phyloP scores from a whole-genome alignment of 2,329 filamentous ascomycete species.

The Rutstroemia sp. region DNA sequence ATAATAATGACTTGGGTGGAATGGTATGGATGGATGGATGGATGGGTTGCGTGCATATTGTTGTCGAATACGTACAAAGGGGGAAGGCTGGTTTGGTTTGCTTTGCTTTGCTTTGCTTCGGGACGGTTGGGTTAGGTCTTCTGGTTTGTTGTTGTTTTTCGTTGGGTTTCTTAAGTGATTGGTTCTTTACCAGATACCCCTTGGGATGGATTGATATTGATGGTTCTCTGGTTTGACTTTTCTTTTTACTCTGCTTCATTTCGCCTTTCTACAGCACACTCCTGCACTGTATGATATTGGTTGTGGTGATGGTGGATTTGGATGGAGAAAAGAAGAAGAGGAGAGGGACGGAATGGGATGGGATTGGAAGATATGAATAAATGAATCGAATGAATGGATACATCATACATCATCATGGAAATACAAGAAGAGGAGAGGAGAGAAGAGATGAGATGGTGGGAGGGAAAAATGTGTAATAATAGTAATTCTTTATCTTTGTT shows the following conservation, averaged over 20 bases:
- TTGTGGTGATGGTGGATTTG: background rate
- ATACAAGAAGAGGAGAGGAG: background rate
- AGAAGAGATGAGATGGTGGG: background rate
- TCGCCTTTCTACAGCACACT: no score
- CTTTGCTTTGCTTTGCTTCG: background rate
- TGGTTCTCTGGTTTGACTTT: background rate
- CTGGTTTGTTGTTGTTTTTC: background rate
- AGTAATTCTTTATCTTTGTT: background rate
- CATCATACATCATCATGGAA: background rate
- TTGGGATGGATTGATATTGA: constrained; percentile 6
- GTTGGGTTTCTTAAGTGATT: constrained; percentile 6
- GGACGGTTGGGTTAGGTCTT: background rate
- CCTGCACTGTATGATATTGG: background rate
- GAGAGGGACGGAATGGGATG: no score
- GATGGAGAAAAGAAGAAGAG: background rate
- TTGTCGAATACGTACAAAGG: background rate
- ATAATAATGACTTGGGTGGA: background rate
- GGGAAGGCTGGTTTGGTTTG: background rate
- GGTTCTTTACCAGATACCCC: constrained; percentile 8
- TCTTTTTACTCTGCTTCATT: no score
- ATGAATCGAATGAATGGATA: background rate
- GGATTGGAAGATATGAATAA: background rate
- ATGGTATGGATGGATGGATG: background rate
- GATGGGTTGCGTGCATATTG: background rate
- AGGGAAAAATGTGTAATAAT: background rate